A percentile compares a stretch with the other conserved stretches of the same genome.
Conservation (phyloP, 176 grass and related monocot species). For the Juncus effusus region DNA sequence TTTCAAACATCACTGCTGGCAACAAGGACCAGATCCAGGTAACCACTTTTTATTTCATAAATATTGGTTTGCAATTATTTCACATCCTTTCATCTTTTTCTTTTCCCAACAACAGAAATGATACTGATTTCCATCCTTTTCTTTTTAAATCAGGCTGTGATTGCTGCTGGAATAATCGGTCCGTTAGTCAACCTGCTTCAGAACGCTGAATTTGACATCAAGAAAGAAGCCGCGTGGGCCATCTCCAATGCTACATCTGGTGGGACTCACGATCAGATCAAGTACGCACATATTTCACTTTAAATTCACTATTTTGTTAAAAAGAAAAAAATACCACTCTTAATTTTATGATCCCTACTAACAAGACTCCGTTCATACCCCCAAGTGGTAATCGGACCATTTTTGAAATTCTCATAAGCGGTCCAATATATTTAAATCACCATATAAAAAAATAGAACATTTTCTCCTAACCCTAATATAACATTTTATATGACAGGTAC, state of each 20-base stretch:
- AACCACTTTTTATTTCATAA: constrained; percentile 13
- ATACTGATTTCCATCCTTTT: constrained; percentile 1
- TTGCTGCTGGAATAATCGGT: constrained; percentile 68
- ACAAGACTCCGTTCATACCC: too few species aligned
- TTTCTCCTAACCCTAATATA: not conserved
- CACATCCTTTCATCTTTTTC: not conserved
- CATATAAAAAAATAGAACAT: not conserved
- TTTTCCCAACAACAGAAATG: not conserved
- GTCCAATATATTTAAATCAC: not conserved
- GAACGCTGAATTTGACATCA: constrained; percentile 97
- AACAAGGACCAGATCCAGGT: constrained; percentile 99
- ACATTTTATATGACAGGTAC: constrained; percentile 31
- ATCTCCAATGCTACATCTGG: constrained; percentile 96
- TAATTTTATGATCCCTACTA: too few species aligned
- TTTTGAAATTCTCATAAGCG: not conserved
- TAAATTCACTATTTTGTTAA: not conserved
- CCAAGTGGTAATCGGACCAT: not conserved
- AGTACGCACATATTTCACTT: constrained; percentile 36
- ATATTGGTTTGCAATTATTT: not conserved
- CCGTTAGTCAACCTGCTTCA: constrained; percentile 82
- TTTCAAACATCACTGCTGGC: constrained; percentile 96
- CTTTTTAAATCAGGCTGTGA: constrained; percentile 56
- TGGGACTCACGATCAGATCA: constrained; percentile 85
- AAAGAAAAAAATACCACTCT: not conserved
- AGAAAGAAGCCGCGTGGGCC: constrained; percentile 97